phyloP scores from a whole-genome alignment of 2,329 filamentous ascomycete genomes.

The Diaporthe caulivora region DNA sequence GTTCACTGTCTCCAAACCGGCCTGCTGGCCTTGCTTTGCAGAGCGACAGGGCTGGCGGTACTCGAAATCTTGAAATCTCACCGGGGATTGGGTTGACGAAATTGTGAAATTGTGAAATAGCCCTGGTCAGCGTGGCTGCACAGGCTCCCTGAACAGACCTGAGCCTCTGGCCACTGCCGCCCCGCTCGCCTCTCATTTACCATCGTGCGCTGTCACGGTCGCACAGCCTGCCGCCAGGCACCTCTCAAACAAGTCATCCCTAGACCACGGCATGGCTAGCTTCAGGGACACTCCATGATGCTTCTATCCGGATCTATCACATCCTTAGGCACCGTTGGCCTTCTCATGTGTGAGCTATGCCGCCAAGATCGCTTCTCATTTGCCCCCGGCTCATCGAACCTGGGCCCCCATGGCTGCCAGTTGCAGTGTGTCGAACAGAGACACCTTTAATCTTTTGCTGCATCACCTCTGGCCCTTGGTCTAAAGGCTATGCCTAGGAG shows the following conservation, averaged over 20 bases:
- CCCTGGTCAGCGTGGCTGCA: constrained; percentile 5
- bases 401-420: constrained; percentile 6
- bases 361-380: constrained; percentile 14
- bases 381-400: not conserved
- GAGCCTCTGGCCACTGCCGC: not conserved
- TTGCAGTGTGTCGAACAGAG: constrained; percentile 9
- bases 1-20: not conserved
- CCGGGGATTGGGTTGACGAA: not conserved
- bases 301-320: constrained; percentile 22
- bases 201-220: constrained; percentile 11
- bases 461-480: constrained; percentile 1
- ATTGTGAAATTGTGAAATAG: not conserved
- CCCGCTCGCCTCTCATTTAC: not conserved
- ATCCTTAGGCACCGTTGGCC: constrained; percentile 18
- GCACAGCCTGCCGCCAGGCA: constrained; percentile 29
- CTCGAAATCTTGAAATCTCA: not conserved
- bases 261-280: not conserved
- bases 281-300: constrained; percentile 22
- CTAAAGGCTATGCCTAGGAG: not conserved
- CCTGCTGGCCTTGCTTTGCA: not conserved
- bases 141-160: constrained; percentile 4
- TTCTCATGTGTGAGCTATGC: not conserved
- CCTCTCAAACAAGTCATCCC: constrained; percentile 18
- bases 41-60: not conserved
- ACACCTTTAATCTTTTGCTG: constrained; percentile 24